Evolutionary conservation across 1,139 yeast genomes (phyloP), one percentile per base, ranked within the genome.

Genomic region (Yamadazyma conglobata): DNA sequence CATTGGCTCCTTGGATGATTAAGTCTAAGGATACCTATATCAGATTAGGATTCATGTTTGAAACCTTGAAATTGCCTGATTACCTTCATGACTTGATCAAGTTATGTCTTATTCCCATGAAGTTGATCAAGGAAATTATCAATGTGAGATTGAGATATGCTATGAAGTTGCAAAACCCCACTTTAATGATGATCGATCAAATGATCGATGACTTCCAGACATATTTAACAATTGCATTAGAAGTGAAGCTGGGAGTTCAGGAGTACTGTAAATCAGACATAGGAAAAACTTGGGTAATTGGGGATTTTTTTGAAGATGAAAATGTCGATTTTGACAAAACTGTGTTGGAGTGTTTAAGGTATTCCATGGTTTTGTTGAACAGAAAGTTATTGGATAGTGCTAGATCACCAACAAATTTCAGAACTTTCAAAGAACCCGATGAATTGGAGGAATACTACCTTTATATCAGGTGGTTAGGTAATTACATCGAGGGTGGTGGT

Each of bases 181-280:
- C 97, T 0, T 77, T 88, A 76, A 84, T 88, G 89, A 86, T 89
- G 81, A 86, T 91, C 43, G 97, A 91, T 55, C 96, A 89, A 58
- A 84, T 87, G 76, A 75, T 91, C 42, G 91, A 79, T 28, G 96
- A 88, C 54, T 82, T 89, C 50, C 80, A 81, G 42, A 71, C 81
- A 2, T 87, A 87, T 51, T 74, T 89, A 32, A 72, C 77, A 25
- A 66, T 88, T 27, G 93, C 96, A 0, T 68, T 86, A 15, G 85
- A 79, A 40, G 77, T 88, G 26, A 82, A 87, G 51, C 77, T 75
- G 40, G 81, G 84, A 1, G 72, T 79, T 33, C 61, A 69, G 35
- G 79, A 79, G 24, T 77, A 83, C 38, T 72, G 84, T 31, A 70
- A 74, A 17, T 87, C 94, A 2, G 82, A 77, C 38, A 48, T 48